Evolutionary conservation across 1,284 basidiomycete genomes (phyloP).

Genomic region (Peniophora sp.): DNA sequence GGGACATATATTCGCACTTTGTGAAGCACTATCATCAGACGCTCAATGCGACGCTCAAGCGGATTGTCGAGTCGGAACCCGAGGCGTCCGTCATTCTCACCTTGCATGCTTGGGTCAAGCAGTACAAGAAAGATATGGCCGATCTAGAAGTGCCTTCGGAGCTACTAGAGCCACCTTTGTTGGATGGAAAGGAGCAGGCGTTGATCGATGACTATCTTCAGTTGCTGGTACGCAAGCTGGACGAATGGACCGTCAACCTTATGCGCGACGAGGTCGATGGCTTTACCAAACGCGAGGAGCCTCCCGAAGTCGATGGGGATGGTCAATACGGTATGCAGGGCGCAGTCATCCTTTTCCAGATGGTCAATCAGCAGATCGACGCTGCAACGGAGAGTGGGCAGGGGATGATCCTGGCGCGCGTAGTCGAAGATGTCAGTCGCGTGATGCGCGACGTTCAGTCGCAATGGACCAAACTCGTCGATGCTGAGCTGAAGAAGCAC

Average conservation of each 20-base stretch:
- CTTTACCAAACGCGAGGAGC: conserved; percentile 77
- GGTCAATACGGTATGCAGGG: conserved; percentile 90
- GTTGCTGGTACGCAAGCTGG: conserved; percentile 90
- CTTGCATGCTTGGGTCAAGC: conserved; percentile 90
- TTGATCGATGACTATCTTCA: conserved; percentile 95
- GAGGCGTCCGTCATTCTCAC: conserved; percentile 84
- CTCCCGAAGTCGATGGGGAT: conserved; percentile 85
- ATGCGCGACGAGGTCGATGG: conserved; percentile 88
- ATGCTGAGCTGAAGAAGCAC: conserved; percentile 84
- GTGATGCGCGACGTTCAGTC: conserved; percentile 90
- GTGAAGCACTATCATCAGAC: conserved; percentile 90
- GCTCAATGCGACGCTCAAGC: conserved; percentile 72
- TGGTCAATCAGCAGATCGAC: conserved; percentile 97
- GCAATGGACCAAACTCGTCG: conserved; percentile 82
- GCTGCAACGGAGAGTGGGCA: conserved; percentile 94
- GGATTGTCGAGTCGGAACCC: conserved; percentile 68
- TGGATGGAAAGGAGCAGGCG: conserved; percentile 89
- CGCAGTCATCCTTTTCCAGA: conserved; percentile 93
- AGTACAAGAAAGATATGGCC: conserved; percentile 93
- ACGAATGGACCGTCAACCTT: conserved; percentile 94
- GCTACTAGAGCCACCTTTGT: conserved; percentile 79
- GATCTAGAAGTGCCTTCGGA: conserved; percentile 80
- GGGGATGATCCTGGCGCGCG: conserved; percentile 86
- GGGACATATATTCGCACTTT: conserved; percentile 80
- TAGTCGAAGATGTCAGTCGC: conserved; percentile 82